Evolutionary conservation across 768 basidiomycete genomes (phyloP).

Genomic region (Auricularia sp.): DNA sequence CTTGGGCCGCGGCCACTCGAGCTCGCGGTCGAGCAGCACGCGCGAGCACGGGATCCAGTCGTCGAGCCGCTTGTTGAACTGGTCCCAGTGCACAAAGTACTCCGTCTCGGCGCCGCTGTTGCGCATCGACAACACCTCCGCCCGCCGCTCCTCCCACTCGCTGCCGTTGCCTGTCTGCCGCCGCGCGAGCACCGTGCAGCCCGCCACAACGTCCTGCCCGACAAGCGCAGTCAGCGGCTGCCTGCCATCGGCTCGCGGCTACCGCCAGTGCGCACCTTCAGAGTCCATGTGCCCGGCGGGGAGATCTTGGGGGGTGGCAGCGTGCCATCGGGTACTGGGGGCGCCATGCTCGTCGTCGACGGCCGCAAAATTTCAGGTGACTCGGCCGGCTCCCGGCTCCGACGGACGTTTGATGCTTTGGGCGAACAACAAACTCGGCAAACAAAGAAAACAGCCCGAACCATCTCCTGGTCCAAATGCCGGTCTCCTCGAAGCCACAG

Average conservation of each 20-base stretch:
- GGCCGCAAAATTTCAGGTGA: too few relatives aligned
- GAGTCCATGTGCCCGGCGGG: constrained; percentile 63
- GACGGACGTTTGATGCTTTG: too few relatives aligned
- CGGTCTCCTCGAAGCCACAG: too few relatives aligned
- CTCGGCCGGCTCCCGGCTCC: too few relatives aligned
- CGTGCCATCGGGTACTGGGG: constrained; percentile 18
- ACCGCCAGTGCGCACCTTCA: constrained; percentile 45
- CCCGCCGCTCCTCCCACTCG: constrained; percentile 77
- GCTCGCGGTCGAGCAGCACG: constrained; percentile 70
- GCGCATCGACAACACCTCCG: constrained; percentile 91
- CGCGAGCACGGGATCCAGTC: constrained; percentile 92
- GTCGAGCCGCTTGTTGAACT: constrained; percentile 97
- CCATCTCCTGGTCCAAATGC: too few relatives aligned
- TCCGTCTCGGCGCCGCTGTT: constrained; percentile 71
- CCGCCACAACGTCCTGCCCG: constrained; percentile 70
- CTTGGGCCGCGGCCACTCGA: constrained; percentile 95
- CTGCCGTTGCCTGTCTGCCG: constrained; percentile 62
- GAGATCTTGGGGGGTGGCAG: constrained; percentile 53
- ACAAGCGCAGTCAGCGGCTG: constrained; percentile 5
- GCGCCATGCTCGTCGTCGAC: constrained; percentile 4
- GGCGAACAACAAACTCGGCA: too few relatives aligned
- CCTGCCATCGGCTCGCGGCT: constrained; percentile 13
- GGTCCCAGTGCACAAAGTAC: constrained; percentile 97
- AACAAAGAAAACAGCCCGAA: too few relatives aligned
- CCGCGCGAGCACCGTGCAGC: constrained; percentile 90